Evolutionary conservation across 257 asterid species (phyloP).

Genomic region (Solanum bulbocastanum): DNA sequence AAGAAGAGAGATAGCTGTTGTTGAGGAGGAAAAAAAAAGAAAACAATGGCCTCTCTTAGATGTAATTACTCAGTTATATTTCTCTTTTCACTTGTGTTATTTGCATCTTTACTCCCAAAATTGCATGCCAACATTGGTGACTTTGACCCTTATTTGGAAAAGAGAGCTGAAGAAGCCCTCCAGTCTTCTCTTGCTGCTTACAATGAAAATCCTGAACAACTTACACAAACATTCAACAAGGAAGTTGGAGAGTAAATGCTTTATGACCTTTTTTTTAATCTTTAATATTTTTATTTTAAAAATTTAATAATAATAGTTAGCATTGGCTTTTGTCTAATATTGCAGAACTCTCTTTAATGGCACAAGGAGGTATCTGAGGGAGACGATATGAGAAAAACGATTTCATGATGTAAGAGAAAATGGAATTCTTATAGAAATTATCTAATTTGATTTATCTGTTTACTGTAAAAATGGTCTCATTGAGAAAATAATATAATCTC

Average conservation of each 20-base stretch:
- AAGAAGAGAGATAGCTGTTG: not conserved
- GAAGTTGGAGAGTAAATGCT: slow-evolving; percentile 55
- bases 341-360: not conserved
- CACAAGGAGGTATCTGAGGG: slow-evolving; percentile 23
- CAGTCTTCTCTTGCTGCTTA: slow-evolving; percentile 35
- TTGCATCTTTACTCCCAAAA: slow-evolving; percentile 10
- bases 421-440: not conserved
- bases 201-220: slow-evolving; percentile 41
- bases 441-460: not conserved
- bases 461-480: not conserved
- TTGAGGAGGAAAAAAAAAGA: not conserved
- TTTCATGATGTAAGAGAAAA: not conserved
- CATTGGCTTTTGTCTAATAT: not conserved
- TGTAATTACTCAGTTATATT: not conserved
- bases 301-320: not conserved
- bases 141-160: slow-evolving; percentile 35
- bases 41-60: not conserved
- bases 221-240: slow-evolving; percentile 31
- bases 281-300: not conserved
- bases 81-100: not conserved
- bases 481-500: not conserved
- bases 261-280: not conserved
- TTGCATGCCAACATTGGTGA: slow-evolving; percentile 31
- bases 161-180: slow-evolving; percentile 33
- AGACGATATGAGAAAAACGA: not conserved